phyloP scores from a whole-genome alignment of 83 land plant genomes.

The Thuja plicata region DNA sequence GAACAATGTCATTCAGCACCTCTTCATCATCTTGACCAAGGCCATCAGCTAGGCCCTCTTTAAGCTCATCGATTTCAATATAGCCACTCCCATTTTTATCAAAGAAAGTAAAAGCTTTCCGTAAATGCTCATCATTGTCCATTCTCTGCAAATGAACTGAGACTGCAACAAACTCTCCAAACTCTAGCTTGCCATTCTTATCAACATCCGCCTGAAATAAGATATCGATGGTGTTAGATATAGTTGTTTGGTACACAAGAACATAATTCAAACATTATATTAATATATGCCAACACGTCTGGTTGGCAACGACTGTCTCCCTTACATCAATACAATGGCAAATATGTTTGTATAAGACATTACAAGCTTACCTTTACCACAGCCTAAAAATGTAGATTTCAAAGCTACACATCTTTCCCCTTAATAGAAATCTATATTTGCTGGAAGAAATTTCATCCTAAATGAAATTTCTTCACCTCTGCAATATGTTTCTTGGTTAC shows the following conservation, averaged over 20 bases:
- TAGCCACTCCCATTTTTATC: conserved; percentile 73
- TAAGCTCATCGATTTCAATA: conserved; percentile 58
- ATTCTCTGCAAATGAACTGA: conserved; percentile 70
- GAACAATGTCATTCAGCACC: conserved; percentile 63
- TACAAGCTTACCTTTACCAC: not conserved
- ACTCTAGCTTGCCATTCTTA: conserved; percentile 70
- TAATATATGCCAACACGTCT: not conserved
- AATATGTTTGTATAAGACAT: not conserved
- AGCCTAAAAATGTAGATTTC: not conserved
- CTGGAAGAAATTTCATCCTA: not conserved
- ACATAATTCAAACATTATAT: not conserved
- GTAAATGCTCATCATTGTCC: conserved; percentile 76
- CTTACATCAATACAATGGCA: not conserved
- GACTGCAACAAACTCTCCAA: conserved; percentile 77
- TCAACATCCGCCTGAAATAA: conserved; percentile 68
- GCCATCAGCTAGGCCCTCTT: conserved; percentile 57
- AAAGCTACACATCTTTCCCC: not conserved
- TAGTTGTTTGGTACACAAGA: not conserved
- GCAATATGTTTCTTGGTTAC: not conserved
- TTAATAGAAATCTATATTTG: not conserved
- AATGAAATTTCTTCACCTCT: not conserved
- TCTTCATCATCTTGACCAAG: conserved; percentile 36
- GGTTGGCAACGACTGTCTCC: not conserved
- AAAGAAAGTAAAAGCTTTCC: conserved; percentile 64
- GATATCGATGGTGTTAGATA: not conserved